phyloP scores from a whole-genome alignment of 768 basidiomycete species.

The Mycena latifolia region DNA sequence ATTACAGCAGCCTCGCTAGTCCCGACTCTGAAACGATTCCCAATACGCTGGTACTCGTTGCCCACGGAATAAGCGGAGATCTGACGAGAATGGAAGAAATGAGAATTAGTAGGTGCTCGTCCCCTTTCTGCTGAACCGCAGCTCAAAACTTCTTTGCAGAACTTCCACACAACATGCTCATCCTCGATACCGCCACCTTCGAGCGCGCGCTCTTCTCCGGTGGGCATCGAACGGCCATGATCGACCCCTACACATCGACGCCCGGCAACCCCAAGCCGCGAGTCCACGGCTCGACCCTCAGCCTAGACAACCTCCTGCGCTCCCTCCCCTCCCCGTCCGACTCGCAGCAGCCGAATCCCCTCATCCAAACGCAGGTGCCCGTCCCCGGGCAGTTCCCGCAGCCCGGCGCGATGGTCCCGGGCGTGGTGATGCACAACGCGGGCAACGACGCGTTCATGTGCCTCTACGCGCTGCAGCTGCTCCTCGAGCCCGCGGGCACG shows the following conservation, averaged over 20 bases:
- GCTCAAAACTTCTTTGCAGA: conserved; percentile 52
- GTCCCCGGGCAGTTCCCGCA: conserved; percentile 29
- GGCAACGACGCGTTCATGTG: conserved; percentile 84
- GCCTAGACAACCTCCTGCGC: conserved; percentile 71
- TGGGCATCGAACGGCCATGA: conserved; percentile 72
- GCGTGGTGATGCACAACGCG: conserved; percentile 74
- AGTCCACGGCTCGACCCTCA: conserved; percentile 64
- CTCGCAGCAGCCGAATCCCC: conserved; percentile 31
- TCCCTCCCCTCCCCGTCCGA: conserved; percentile 59
- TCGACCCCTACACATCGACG: conserved; percentile 63
- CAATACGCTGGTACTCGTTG: conserved; percentile 81
- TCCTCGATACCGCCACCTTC: conserved; percentile 73
- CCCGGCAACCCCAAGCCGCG: conserved; percentile 58
- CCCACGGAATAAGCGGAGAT: conserved; percentile 67
- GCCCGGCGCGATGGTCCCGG: conserved; percentile 40
- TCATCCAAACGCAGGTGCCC: conserved; percentile 22
- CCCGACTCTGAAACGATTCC: conserved; percentile 81
- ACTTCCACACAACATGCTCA: conserved; percentile 78
- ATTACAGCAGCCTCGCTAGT: conserved; percentile 73
- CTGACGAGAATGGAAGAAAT: conserved; percentile 79
- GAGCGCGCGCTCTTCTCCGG: conserved; percentile 72
- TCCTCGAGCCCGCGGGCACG: conserved; percentile 69
- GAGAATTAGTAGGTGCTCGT: conserved; percentile 74
- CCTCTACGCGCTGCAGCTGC: conserved; percentile 76
- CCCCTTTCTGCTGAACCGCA: not conserved